Conservation (phyloP, 495 filamentous ascomycete genomes). For the Cryomyces minteri region DNA sequence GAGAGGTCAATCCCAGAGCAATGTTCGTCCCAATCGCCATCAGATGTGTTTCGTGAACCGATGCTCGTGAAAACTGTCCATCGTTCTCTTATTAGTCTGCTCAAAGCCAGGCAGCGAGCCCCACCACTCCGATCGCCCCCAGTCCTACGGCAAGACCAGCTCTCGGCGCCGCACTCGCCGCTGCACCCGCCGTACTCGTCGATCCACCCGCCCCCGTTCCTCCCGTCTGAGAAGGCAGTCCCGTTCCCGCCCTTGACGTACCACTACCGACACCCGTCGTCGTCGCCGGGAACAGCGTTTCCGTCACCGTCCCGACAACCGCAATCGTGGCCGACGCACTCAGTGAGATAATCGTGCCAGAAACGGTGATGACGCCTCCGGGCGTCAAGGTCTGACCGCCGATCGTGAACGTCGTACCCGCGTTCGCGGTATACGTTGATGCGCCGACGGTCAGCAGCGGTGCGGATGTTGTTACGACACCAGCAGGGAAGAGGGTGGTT, state of each 20-base stretch:
- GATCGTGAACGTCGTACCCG: slow-evolving; percentile 4
- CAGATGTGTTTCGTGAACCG: no score
- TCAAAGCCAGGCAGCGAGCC: no score
- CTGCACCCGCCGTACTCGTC: background rate
- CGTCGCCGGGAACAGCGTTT: background rate
- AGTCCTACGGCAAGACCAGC: no score
- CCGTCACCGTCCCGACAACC: slow-evolving; percentile 6
- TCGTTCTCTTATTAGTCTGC: no score
- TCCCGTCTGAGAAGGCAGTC: background rate
- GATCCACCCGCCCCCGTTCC: background rate
- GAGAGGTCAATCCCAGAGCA: no score
- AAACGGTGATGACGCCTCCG: slow-evolving; percentile 6
- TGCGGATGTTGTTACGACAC: slow-evolving; percentile 6
- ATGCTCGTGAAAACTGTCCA: no score
- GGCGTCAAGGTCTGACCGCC: slow-evolving; percentile 6
- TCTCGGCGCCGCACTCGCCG: background rate
- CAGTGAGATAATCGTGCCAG: slow-evolving; percentile 4
- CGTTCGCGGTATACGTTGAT: background rate
- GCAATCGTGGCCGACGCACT: slow-evolving; percentile 5
- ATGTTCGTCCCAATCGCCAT: no score
- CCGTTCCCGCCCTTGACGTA: background rate
- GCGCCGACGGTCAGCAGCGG: slow-evolving; percentile 16
- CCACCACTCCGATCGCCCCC: no score
- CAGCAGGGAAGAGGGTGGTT: slow-evolving; percentile 5
- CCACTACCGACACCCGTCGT: background rate